These are phyloP conservation scores for Xylaria sp. DNA, from an alignment of 2,329 filamentous ascomycete species.

Conservation along the genomic window DNA sequence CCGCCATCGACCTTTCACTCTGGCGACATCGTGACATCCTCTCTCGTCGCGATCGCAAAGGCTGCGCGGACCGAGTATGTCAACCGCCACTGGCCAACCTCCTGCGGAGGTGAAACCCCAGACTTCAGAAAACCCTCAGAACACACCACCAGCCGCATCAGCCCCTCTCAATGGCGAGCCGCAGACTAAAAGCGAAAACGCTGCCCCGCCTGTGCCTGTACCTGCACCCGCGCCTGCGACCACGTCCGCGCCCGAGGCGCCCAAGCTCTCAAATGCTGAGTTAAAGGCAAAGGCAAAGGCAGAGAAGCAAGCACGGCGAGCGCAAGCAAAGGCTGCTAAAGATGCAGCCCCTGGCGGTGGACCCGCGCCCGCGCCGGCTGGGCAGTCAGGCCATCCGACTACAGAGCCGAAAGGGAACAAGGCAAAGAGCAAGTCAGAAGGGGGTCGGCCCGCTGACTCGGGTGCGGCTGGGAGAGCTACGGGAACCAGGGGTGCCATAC, in stretches of 20 bases:
- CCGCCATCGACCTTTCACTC: neutral
- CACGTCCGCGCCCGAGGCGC: slow-evolving; percentile 44
- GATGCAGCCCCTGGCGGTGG: slow-evolving; percentile 55
- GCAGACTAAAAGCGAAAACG: slow-evolving; percentile 41
- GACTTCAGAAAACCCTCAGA: slow-evolving; percentile 36
- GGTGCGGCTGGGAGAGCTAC: slow-evolving; percentile 46
- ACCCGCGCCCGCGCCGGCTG: slow-evolving; percentile 48
- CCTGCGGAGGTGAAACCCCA: slow-evolving; percentile 38
- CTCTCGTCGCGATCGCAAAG: slow-evolving; percentile 1
- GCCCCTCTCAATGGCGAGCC: slow-evolving; percentile 38
- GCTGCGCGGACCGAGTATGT: slow-evolving; percentile 35
- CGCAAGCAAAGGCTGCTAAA: slow-evolving; percentile 72
- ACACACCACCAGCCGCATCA: slow-evolving; percentile 28
- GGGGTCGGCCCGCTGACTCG: slow-evolving; percentile 46
- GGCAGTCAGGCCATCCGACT: slow-evolving; percentile 53
- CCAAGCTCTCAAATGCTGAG: slow-evolving; percentile 78
- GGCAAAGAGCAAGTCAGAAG: slow-evolving; percentile 60
- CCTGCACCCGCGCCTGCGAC: too few species aligned
- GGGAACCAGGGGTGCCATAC: slow-evolving; percentile 51
- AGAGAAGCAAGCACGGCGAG: slow-evolving; percentile 88
- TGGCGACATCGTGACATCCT: neutral
- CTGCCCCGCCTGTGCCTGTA: slow-evolving; percentile 27
- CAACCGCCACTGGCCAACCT: slow-evolving; percentile 36
- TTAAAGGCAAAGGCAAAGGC: slow-evolving; percentile 90
- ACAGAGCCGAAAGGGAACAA: slow-evolving; percentile 60